Percentiles rank a stretch among this genome's conserved stretches.
These are phyloP conservation scores for Amanita polypyramis DNA, from an alignment of 768 basidiomycete species.

Conservation along the genomic window DNA sequence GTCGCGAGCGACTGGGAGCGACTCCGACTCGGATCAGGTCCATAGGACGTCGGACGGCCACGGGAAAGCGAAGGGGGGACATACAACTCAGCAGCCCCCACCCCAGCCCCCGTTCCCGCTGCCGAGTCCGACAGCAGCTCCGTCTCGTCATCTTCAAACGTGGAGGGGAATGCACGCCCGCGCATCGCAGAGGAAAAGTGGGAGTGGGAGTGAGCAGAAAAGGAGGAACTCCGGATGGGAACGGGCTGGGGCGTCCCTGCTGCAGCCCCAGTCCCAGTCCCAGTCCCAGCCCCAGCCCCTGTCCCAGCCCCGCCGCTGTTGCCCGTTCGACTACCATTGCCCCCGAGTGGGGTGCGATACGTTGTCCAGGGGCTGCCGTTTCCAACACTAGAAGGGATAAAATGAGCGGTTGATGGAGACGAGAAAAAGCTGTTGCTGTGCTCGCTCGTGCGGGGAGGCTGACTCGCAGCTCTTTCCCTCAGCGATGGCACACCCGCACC, in stretches of 20 bases:
- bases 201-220: conserved; percentile 39
- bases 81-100: conserved; percentile 34
- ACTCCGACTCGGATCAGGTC: conserved; percentile 57
- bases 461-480: conserved; percentile 59
- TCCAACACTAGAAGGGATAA: conserved; percentile 39
- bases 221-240: conserved; percentile 60
- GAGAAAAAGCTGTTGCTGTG: conserved; percentile 31
- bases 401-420: conserved; percentile 39
- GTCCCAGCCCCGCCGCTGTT: not conserved
- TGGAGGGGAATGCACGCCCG: conserved; percentile 59
- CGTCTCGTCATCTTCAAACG: conserved; percentile 75
- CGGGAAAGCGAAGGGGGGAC: conserved; percentile 35
- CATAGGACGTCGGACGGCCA: conserved; percentile 42
- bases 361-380: conserved; percentile 31
- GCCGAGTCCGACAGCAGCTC: conserved; percentile 46
- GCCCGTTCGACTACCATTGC: conserved; percentile 6
- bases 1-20: conserved; percentile 70
- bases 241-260: conserved; percentile 36
- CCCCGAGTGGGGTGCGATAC: conserved; percentile 36
- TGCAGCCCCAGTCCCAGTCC: not conserved
- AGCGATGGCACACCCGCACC: conserved; percentile 17
- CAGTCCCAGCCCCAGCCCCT: not conserved
- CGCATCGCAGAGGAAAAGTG: conserved; percentile 59
- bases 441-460: conserved; percentile 49
- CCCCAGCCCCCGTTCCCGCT: no score